These are phyloP conservation scores for Chlorella sp. DNA, from an alignment of 139 green algal species.

Conservation along the genomic window DNA sequence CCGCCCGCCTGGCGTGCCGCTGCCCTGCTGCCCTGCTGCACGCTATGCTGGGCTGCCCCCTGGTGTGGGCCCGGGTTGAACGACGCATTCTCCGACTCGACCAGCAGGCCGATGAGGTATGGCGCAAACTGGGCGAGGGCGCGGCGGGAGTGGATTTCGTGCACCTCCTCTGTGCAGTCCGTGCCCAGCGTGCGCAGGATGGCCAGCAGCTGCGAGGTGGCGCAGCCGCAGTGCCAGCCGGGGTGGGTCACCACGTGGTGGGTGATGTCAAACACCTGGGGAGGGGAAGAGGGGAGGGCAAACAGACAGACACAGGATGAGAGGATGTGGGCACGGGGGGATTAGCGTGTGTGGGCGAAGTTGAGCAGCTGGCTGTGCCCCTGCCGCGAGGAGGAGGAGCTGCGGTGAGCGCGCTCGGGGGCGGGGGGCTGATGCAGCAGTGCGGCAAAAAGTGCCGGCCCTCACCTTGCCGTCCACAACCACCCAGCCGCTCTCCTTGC, in stretches of 20 bases:
- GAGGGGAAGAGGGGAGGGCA: not conserved
- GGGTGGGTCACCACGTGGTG: conserved; percentile 23
- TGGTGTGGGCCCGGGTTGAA: not conserved
- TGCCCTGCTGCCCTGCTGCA: too few species aligned
- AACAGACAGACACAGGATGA: not conserved
- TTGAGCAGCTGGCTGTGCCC: not conserved
- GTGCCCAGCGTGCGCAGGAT: conserved; percentile 34
- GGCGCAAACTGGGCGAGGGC: conserved; percentile 12
- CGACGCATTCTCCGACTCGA: not conserved
- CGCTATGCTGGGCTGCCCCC: not conserved
- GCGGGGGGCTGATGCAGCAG: too few species aligned
- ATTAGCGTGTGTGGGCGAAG: not conserved
- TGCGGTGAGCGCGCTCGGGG: too few species aligned
- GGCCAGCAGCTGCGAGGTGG: conserved; percentile 26
- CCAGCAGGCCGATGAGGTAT: conserved; percentile 25
- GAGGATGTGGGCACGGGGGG: not conserved
- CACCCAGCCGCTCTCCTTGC: conserved; percentile 18
- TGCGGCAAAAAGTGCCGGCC: too few species aligned
- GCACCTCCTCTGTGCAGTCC: conserved; percentile 33
- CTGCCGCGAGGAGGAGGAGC: not conserved
- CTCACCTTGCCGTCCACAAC: conserved; percentile 23
- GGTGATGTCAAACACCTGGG: conserved; percentile 42
- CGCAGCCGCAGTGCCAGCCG: conserved; percentile 29
- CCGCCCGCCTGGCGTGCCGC: too few species aligned
- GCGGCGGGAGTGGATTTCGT: not conserved